Base-by-base conservation (phyloP, 1,284 basidiomycete species). In the Microbotryum intermedium region DNA sequence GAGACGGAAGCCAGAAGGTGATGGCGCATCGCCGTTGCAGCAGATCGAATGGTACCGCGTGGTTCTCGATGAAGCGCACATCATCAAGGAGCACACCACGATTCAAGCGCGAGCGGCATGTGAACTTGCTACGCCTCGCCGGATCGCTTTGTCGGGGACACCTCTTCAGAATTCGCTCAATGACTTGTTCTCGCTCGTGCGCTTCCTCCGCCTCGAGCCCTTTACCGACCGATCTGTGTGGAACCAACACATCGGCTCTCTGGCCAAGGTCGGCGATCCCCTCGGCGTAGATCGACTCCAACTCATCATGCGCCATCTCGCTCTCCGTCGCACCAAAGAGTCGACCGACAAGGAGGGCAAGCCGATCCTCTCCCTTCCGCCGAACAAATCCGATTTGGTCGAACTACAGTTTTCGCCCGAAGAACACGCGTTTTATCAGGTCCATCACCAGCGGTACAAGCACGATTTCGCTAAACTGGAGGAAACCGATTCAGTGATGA, bases 131-230 rank as follows among this genome's bases (percentile, higher is more conserved):
- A 91, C 94, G 3, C 89, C 97, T 72, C 85, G 95, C 56, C 84
- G 95, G 23, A 79, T 97, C 49, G 95, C 90, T 72, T 79, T 98
- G 45, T 97, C 94, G 10, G 95, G 95, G 62, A 99, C 95, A 8
- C 95, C 95, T 0, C 90, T 99, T 48, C 95, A 98, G 77, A 99
- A 98, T 80, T 93, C 93, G 73, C 83, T 98, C 59, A 94, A 98
- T 76, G 95, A 99, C 72, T 86, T 99, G 51, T 98, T 87, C 75
- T 92, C 95, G 1, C 80, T 98, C 59, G 85, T 99, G 80, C 93
- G 92, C 75, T 98, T 99, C 77, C 78, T 99, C 51, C 88, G 93
- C 9, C 76, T 98, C 59, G 82, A 85, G 45, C 95, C 95, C 0
- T 87, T 98, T 70, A 88, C 94, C 69, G 91, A 97, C 74, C 93